Percentiles rank a stretch among this genome's conserved stretches.
These are phyloP conservation scores for Xylaria intraflava DNA, from an alignment of 495 filamentous ascomycete genomes.

Conservation along the genomic window DNA sequence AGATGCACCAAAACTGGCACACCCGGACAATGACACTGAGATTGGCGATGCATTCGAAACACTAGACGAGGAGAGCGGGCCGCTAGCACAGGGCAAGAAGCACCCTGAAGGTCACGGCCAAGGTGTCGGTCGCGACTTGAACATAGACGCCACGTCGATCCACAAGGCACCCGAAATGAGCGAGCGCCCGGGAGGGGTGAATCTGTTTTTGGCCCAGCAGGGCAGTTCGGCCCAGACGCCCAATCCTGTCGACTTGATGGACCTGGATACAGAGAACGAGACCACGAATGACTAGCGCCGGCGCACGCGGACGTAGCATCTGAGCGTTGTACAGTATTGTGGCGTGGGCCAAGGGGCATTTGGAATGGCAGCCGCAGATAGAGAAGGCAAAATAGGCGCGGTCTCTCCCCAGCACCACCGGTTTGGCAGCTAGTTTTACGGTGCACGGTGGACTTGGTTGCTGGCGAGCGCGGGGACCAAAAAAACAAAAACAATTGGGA, in stretches of 20 bases:
- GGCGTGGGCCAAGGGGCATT: background rate
- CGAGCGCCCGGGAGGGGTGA: constrained; percentile 21
- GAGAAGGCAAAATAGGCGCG: background rate
- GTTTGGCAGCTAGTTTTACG: background rate
- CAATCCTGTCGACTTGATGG: constrained; percentile 17
- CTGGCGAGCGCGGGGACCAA: background rate
- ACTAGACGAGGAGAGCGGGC: background rate
- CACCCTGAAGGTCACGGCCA: background rate
- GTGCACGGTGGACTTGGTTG: background rate
- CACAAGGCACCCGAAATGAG: constrained; percentile 33
- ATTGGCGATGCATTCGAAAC: constrained; percentile 9
- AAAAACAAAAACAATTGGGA: too few relatives aligned
- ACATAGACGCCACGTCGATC: background rate
- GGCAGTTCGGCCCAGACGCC: constrained; percentile 9
- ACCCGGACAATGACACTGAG: constrained; percentile 6
- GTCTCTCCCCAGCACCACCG: background rate
- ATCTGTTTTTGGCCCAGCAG: constrained; percentile 16
- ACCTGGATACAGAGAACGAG: constrained; percentile 21
- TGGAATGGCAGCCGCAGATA: background rate
- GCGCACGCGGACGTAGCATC: background rate
- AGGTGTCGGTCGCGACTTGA: background rate
- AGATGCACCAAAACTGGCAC: constrained; percentile 17
- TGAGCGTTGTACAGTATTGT: too few relatives aligned
- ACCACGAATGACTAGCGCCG: background rate
- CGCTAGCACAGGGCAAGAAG: background rate